Evolutionary conservation across 2,329 filamentous ascomycete species (phyloP).

Genomic region (Didymella pinodella): DNA sequence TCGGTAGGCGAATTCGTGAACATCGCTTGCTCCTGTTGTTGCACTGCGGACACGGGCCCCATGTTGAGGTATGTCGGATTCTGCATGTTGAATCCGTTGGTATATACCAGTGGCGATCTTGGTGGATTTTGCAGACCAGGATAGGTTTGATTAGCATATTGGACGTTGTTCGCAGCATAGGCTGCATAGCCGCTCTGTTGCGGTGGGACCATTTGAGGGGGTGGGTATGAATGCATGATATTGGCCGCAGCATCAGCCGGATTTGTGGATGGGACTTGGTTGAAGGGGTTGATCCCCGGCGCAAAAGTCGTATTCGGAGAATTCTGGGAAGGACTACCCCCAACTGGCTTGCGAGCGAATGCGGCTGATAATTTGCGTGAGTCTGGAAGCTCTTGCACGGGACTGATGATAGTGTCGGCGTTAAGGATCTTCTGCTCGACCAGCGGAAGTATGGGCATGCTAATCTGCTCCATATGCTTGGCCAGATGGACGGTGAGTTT

Average conservation of each 20-base stretch:
- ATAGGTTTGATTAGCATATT: constrained; percentile 45
- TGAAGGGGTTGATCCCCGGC: constrained; percentile 44
- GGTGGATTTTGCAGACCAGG: constrained; percentile 43
- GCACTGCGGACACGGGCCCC: constrained; percentile 39
- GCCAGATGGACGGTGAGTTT: constrained; percentile 92
- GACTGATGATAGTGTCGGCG: constrained; percentile 49
- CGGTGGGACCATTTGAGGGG: constrained; percentile 43
- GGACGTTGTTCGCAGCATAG: constrained; percentile 29
- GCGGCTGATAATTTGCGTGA: constrained; percentile 43
- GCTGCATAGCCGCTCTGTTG: constrained; percentile 34
- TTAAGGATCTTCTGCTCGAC: constrained; percentile 51
- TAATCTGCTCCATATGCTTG: constrained; percentile 93
- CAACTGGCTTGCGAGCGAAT: constrained; percentile 40
- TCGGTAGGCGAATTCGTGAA: constrained; percentile 51
- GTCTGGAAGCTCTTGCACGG: constrained; percentile 49
- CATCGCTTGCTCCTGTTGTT: constrained; percentile 40
- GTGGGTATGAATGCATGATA: constrained; percentile 51
- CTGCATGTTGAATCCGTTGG: constrained; percentile 41
- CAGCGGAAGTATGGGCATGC: constrained; percentile 74
- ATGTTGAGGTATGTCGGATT: constrained; percentile 37
- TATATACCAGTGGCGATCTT: constrained; percentile 41
- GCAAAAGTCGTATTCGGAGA: constrained; percentile 42
- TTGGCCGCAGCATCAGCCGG: constrained; percentile 31
- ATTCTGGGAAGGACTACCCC: constrained; percentile 36
- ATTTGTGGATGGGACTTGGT: constrained; percentile 39